A percentile compares a stretch with the other conserved stretches of the same genome.
These are phyloP conservation scores for Pythium grandisporangium DNA, from an alignment of 352 stramenopile species.

Conservation along the genomic window DNA sequence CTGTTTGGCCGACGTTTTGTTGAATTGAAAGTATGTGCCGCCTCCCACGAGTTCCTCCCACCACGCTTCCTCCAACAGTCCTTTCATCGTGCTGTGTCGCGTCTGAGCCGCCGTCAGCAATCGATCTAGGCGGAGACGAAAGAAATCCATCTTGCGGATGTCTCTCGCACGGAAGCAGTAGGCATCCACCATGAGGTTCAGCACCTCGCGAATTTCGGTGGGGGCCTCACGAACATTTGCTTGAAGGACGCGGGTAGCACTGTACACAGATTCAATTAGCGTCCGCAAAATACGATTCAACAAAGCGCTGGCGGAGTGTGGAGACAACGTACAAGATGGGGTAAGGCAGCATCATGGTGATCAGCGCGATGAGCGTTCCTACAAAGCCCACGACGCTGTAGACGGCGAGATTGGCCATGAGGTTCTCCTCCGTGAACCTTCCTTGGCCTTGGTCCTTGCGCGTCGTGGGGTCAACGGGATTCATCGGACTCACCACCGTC, in stretches of 20 bases:
- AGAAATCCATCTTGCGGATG: slow-evolving; percentile 71
- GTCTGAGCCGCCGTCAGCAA: slow-evolving; percentile 21
- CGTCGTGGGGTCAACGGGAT: slow-evolving; percentile 30
- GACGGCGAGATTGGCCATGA: slow-evolving; percentile 55
- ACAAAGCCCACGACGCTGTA: slow-evolving; percentile 55
- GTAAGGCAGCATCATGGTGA: slow-evolving; percentile 45
- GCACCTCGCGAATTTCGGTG: slow-evolving; percentile 54
- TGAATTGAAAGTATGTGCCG: slow-evolving; percentile 45
- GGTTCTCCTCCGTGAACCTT: slow-evolving; percentile 39
- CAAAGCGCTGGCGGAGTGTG: no score
- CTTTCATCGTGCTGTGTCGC: slow-evolving; percentile 34
- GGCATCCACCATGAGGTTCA: slow-evolving; percentile 73
- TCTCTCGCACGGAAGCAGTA: slow-evolving; percentile 74
- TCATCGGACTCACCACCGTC: slow-evolving; percentile 59
- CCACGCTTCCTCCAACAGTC: slow-evolving; percentile 50
- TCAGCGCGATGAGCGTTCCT: slow-evolving; percentile 51
- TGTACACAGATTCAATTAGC: no score
- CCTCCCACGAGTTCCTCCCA: slow-evolving; percentile 68
- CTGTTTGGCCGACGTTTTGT: slow-evolving; percentile 62
- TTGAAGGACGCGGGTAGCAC: slow-evolving; percentile 43
- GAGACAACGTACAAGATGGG: slow-evolving; percentile 63
- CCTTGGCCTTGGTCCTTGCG: slow-evolving; percentile 35
- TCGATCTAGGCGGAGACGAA: slow-evolving; percentile 40
- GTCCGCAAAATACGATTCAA: no score
- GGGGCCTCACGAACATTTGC: slow-evolving; percentile 34